Evolutionary conservation across 768 basidiomycete species (phyloP).

Genomic region (Tulasnella sp.): DNA sequence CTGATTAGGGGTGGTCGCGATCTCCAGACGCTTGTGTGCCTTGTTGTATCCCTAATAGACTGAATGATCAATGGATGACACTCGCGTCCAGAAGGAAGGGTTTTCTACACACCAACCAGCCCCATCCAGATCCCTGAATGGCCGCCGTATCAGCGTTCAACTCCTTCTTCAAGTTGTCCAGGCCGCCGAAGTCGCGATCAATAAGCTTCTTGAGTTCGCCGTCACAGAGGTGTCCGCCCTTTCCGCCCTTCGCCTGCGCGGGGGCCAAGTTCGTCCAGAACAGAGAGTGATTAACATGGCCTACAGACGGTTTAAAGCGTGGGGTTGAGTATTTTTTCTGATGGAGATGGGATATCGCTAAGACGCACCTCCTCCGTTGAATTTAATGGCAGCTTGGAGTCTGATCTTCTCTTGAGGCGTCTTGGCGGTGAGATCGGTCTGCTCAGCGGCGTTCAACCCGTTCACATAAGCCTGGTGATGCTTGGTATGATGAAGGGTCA

Average conservation of each 20-base stretch:
- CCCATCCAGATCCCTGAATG: slow-evolving; percentile 94
- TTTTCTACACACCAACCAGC: slow-evolving; percentile 69
- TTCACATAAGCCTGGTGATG: slow-evolving; percentile 95
- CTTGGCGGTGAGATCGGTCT: slow-evolving; percentile 51
- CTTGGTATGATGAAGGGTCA: slow-evolving; percentile 89
- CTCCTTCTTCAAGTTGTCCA: slow-evolving; percentile 64
- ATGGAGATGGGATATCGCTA: no score
- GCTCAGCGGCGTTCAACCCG: slow-evolving; percentile 83
- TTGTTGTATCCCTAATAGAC: slow-evolving; percentile 29
- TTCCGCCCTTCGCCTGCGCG: slow-evolving; percentile 27
- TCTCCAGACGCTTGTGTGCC: slow-evolving; percentile 29
- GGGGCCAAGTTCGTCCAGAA: slow-evolving; percentile 95
- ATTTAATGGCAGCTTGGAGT: slow-evolving; percentile 84
- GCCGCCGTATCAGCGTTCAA: slow-evolving; percentile 77
- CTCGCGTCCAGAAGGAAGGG: background rate
- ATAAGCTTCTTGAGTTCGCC: slow-evolving; percentile 56
- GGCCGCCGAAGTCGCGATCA: slow-evolving; percentile 47
- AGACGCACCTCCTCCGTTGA: slow-evolving; percentile 85
- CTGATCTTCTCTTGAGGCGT: slow-evolving; percentile 74
- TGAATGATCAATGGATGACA: background rate
- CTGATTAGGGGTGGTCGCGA: slow-evolving; percentile 35
- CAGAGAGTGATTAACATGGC: slow-evolving; percentile 88
- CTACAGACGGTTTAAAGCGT: no score
- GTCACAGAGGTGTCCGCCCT: slow-evolving; percentile 15
- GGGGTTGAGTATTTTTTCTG: background rate